phyloP scores from a whole-genome alignment of 129 eudicot species.

The Deinandra increscens region DNA sequence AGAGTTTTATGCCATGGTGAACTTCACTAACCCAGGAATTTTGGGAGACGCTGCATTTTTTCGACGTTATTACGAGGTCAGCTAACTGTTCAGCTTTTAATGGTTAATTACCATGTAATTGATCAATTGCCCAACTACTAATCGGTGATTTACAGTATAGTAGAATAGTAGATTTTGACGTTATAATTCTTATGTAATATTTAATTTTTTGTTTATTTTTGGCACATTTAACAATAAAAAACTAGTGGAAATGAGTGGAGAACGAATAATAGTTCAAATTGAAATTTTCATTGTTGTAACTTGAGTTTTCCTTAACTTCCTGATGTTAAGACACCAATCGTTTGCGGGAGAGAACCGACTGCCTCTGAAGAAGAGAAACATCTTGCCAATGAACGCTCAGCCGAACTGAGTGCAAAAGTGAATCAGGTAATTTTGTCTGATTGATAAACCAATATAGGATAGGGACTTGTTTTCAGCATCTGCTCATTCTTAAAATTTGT shows the following conservation, averaged over 20 bases:
- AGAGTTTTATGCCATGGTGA: slow-evolving; percentile 96
- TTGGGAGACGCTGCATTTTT: slow-evolving; percentile 87
- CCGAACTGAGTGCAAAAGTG: slow-evolving; percentile 90
- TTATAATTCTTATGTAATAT: background rate
- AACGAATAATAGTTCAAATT: background rate
- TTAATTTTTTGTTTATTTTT: background rate
- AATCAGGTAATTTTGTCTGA: slow-evolving; percentile 64
- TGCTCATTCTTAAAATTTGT: slow-evolving; percentile 14
- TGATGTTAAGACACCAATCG: slow-evolving; percentile 64
- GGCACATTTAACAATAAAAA: slow-evolving; percentile 14
- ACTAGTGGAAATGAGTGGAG: background rate
- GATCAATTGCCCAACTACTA: background rate
- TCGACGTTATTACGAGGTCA: slow-evolving; percentile 89
- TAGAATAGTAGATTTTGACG: slow-evolving; percentile 12
- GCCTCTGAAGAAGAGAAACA: slow-evolving; percentile 80
- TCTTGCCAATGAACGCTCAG: slow-evolving; percentile 77
- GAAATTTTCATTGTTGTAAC: slow-evolving; percentile 7
- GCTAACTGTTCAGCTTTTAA: slow-evolving; percentile 16
- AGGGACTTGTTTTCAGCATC: slow-evolving; percentile 6
- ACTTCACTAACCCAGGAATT: slow-evolving; percentile 93
- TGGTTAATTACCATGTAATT: background rate
- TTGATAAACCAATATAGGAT: slow-evolving; percentile 6
- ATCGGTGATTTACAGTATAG: slow-evolving; percentile 3
- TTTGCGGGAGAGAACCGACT: slow-evolving; percentile 91
- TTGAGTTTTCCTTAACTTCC: slow-evolving; percentile 13